These are phyloP conservation scores for Apiospora aurea DNA, from an alignment of 2,329 filamentous ascomycete species.

Conservation along the genomic window DNA sequence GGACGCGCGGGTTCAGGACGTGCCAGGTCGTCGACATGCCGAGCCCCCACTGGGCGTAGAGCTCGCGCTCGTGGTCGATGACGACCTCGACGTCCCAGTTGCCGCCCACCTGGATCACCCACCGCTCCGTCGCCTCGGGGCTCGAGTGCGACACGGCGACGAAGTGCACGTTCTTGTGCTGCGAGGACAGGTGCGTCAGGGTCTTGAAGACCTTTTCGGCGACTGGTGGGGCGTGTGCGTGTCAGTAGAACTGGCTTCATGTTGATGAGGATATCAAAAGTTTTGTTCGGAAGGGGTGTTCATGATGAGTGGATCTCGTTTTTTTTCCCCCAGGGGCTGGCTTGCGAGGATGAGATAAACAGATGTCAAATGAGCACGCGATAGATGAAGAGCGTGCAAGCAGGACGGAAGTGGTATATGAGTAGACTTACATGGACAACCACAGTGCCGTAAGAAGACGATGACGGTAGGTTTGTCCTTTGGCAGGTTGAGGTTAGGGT, in stretches of 20 bases:
- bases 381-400: not conserved
- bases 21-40: slow-evolving; percentile 68
- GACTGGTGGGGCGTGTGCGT: slow-evolving; percentile 50
- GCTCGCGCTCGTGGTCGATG: slow-evolving; percentile 64
- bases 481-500: slow-evolving; percentile 59
- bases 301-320: not conserved
- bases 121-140: slow-evolving; percentile 59
- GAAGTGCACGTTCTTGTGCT: slow-evolving; percentile 60
- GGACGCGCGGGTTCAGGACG: slow-evolving; percentile 63
- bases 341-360: not conserved
- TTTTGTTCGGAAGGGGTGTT: not conserved
- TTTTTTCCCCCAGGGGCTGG: not conserved
- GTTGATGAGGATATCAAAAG: not conserved
- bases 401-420: slow-evolving; percentile 12
- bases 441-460: slow-evolving; percentile 75
- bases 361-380: not conserved
- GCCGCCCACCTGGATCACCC: slow-evolving; percentile 63
- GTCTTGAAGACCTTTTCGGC: slow-evolving; percentile 70
- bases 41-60: slow-evolving; percentile 72
- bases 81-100: slow-evolving; percentile 65
- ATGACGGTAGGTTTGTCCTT: slow-evolving; percentile 65
- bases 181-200: slow-evolving; percentile 59
- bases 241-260: not conserved
- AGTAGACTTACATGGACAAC: slow-evolving; percentile 69
- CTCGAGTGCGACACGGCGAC: slow-evolving; percentile 69